These are phyloP conservation scores for Epichloe bromicola DNA, from an alignment of 2,329 filamentous ascomycete genomes.

Conservation along the genomic window DNA sequence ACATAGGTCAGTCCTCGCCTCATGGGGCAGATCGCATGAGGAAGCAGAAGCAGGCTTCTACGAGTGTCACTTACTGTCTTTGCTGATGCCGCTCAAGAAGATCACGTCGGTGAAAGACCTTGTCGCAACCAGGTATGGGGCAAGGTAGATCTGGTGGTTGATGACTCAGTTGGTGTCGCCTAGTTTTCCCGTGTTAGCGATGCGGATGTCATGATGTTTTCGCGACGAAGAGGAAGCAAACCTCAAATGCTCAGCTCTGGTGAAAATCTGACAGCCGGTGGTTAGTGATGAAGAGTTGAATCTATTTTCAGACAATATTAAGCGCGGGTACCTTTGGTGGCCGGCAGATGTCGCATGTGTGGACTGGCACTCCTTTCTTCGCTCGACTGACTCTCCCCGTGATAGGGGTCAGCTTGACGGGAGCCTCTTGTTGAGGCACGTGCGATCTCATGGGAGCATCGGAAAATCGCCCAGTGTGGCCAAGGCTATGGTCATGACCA, in stretches of 20 bases:
- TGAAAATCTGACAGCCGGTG: constrained; percentile 38
- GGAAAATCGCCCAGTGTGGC: constrained; percentile 13
- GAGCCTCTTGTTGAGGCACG: constrained; percentile 23
- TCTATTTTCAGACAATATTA: not conserved
- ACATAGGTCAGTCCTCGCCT: not conserved
- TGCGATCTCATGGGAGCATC: constrained; percentile 27
- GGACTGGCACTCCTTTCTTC: constrained; percentile 46
- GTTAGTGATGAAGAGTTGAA: not conserved
- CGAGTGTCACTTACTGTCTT: constrained; percentile 20
- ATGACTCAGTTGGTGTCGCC: constrained; percentile 49
- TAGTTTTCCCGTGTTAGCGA: constrained; percentile 19
- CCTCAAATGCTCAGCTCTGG: constrained; percentile 49
- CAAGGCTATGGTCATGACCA: constrained; percentile 7
- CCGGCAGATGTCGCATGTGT: constrained; percentile 38
- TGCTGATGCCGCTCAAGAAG: constrained; percentile 43
- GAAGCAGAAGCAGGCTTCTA: not conserved
- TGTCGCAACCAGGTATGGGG: constrained; percentile 38
- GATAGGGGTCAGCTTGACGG: constrained; percentile 41
- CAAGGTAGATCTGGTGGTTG: constrained; percentile 40
- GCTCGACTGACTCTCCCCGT: constrained; percentile 44
- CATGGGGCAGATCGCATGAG: too few species aligned
- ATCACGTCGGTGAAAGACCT: constrained; percentile 45
- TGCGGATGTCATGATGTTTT: constrained; percentile 5
- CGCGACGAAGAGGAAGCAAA: constrained; percentile 17
- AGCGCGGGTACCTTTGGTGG: constrained; percentile 33